These are phyloP conservation scores for Puccinellia tenuiflora DNA, from an alignment of 176 grass and related monocot species.

Conservation along the genomic window DNA sequence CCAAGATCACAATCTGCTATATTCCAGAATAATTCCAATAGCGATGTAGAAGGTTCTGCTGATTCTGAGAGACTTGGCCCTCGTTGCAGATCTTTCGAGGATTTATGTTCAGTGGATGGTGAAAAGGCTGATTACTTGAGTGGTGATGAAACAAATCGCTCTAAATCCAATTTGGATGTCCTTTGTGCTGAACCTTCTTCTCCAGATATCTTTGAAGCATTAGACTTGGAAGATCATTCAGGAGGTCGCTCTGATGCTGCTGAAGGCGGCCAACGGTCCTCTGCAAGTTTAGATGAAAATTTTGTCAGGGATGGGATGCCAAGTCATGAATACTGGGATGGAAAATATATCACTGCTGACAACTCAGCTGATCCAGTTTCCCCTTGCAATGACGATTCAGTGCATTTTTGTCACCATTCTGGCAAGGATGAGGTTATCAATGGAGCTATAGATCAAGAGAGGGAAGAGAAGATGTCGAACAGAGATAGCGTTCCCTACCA, in stretches of 20 bases:
- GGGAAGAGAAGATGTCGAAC: constrained; percentile 31
- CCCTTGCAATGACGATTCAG: background rate
- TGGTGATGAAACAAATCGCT: constrained; percentile 20
- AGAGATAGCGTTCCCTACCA: constrained; percentile 1
- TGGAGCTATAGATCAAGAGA: constrained; percentile 33
- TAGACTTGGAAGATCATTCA: constrained; percentile 26
- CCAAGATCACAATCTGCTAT: constrained; percentile 50
- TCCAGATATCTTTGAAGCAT: constrained; percentile 5
- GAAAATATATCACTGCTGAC: constrained; percentile 22
- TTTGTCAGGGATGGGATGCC: constrained; percentile 36
- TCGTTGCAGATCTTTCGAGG: constrained; percentile 45
- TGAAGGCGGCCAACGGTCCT: constrained; percentile 33
- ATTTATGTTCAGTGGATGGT: constrained; percentile 29
- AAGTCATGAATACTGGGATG: constrained; percentile 36
- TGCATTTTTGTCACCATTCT: constrained; percentile 9
- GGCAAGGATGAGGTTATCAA: constrained; percentile 7
- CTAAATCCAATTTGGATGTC: constrained; percentile 25
- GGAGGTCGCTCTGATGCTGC: constrained; percentile 35
- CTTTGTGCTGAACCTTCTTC: constrained; percentile 25
- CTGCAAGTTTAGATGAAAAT: constrained; percentile 15
- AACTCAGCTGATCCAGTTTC: constrained; percentile 30
- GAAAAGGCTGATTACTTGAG: constrained; percentile 35
- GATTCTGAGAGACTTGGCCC: constrained; percentile 25
- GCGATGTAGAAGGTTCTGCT: constrained; percentile 23
- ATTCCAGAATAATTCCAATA: constrained; percentile 31